Base-by-base conservation (phyloP, 371 early-diverging fungal species). In the Mortierella sp. region DNA sequence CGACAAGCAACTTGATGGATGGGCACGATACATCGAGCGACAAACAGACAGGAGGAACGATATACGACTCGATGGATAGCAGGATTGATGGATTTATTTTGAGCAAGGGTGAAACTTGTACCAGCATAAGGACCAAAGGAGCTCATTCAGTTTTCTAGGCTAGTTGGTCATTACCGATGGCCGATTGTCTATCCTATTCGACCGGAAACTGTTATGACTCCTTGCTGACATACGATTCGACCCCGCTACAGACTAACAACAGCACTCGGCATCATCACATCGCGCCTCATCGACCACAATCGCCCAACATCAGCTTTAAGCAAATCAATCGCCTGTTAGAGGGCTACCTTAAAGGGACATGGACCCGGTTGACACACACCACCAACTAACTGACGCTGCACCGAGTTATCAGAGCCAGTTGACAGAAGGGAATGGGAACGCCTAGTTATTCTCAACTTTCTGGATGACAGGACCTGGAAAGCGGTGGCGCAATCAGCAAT, bases 1-100 rank as follows among this genome's bases (percentile, higher is more conserved):
- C 26, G 14, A 50, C 42, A 44, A 26, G 55, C 55, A 21, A 38
- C 42, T 21, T 60, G 50, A 57, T 50, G 44, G 55, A 60, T 73
- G 54, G 34, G 38, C 44, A 21, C 55, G 19, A 44, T 68, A 24
- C 24, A 44, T 38, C 38, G 34, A 14, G 68, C 24, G 21, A 55
- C 55, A 24, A 55, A 21, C n/a, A 50, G 71, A 10, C 19, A 34
- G 58, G 70, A 70, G 55, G 44, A 50, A 44, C 54, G 34, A 63
- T 63, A 21, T 73, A 57, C 63, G 31, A 21, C 50, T 52, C 70
- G 74, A 84, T 84, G 90, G 88, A 82, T 82, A 76, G 70, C 38
- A 21, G 73, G 74, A 74, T 68, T 24, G 44, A 68, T 68, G 68
- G 68, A 68, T 68, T 68, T 42, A 42, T 68, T 68, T 34, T 34